Evolutionary conservation across 257 asterid genomes (phyloP).

Genomic region (Forsythia suspensa): DNA sequence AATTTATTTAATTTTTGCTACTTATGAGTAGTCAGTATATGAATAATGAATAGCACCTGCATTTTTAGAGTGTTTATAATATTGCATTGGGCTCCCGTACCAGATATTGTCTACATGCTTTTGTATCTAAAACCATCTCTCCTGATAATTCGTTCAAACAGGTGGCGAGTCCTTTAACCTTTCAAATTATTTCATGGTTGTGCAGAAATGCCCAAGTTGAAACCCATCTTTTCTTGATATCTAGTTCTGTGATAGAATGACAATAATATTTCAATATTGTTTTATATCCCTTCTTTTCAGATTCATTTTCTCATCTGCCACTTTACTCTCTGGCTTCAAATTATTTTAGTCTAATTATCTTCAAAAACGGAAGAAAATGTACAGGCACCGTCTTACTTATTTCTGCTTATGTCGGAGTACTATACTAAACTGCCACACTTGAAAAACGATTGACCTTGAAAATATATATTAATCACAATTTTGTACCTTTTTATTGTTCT

Average conservation of each 20-base stretch:
- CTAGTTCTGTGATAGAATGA: neutral
- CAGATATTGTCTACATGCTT: neutral
- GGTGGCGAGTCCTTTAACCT: neutral
- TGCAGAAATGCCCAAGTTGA: neutral
- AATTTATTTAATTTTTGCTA: neutral
- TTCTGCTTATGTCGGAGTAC: neutral
- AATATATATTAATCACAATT: neutral
- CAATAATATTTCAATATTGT: neutral
- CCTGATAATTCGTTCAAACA: neutral
- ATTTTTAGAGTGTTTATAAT: conserved; percentile 6
- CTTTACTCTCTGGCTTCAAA: neutral
- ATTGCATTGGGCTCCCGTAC: conserved; percentile 14
- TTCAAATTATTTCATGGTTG: conserved; percentile 9
- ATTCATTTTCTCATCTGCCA: neutral
- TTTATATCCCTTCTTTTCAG: neutral
- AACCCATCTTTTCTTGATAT: neutral
- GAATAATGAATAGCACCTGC: neutral
- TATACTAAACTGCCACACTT: neutral
- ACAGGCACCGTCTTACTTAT: neutral
- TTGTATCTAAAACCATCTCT: conserved; percentile 1
- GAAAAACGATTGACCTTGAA: neutral
- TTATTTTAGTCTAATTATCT: neutral
- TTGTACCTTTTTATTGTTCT: too few relatives aligned
- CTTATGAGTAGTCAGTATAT: neutral
- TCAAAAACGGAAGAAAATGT: neutral